Evolutionary conservation across 495 filamentous ascomycete species (phyloP).

Genomic region (Clohesyomyces aquaticus): DNA sequence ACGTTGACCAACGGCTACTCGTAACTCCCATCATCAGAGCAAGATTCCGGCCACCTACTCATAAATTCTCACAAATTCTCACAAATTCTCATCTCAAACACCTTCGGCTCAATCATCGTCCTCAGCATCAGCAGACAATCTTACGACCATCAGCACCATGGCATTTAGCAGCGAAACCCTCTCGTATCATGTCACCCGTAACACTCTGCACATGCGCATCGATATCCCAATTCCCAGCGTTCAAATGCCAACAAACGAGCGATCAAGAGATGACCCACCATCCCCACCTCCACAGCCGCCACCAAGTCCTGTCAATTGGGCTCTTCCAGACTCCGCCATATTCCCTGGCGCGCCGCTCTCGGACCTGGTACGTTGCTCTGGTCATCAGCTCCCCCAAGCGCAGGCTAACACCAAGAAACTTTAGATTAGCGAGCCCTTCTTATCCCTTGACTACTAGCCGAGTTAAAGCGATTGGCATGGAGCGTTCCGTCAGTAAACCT

Average conservation of each 20-base stretch:
- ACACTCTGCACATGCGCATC: neutral
- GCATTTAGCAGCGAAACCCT: conserved; percentile 1
- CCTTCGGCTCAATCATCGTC: neutral
- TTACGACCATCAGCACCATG: neutral
- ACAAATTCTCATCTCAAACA: conserved; percentile 1
- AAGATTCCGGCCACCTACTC: conserved; percentile 8
- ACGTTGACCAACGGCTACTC: conserved; percentile 25
- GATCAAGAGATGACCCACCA: conserved; percentile 35
- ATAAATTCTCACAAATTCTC: conserved; percentile 8
- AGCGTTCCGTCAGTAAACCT: conserved; percentile 1
- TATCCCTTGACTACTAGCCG: conserved; percentile 4
- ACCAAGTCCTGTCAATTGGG: conserved; percentile 30
- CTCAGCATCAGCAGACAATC: neutral
- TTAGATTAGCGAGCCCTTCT: conserved; percentile 13
- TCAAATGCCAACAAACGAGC: conserved; percentile 4
- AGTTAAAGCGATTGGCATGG: neutral
- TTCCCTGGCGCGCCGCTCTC: neutral
- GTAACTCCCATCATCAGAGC: conserved; percentile 19
- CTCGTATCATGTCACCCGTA: neutral
- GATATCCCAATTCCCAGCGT: neutral
- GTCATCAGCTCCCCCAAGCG: neutral
- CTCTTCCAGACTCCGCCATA: neutral
- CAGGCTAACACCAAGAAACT: neutral
- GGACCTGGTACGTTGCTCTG: conserved; percentile 15
- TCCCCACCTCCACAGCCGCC: conserved; percentile 38